These are phyloP conservation scores for Penicillium sclerotiorum DNA, from an alignment of 2,329 filamentous ascomycete species.

Conservation along the genomic window DNA sequence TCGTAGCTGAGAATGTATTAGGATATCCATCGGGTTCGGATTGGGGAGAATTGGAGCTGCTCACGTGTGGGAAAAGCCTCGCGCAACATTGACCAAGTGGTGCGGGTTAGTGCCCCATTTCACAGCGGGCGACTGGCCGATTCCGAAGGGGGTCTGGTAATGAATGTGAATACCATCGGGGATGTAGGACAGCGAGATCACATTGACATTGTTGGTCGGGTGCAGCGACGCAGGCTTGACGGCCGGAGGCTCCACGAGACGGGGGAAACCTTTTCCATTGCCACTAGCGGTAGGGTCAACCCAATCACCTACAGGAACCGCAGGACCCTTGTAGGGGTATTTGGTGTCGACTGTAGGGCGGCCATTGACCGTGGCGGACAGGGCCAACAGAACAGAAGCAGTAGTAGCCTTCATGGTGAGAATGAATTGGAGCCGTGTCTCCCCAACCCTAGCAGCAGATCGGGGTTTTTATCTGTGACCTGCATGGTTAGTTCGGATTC, in stretches of 20 bases:
- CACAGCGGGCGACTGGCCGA: slow-evolving; percentile 49
- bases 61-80: slow-evolving; percentile 47
- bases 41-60: slow-evolving; percentile 10
- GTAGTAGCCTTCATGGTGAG: slow-evolving; percentile 25
- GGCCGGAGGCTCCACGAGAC: slow-evolving; percentile 54
- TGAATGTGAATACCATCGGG: slow-evolving; percentile 56
- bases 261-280: slow-evolving; percentile 56
- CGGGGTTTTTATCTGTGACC: not conserved
- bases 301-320: slow-evolving; percentile 55
- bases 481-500: not conserved
- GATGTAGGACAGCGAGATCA: slow-evolving; percentile 53
- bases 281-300: slow-evolving; percentile 54
- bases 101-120: slow-evolving; percentile 45
- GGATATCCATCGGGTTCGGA: not conserved
- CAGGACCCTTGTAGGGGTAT: slow-evolving; percentile 54
- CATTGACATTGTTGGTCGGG: slow-evolving; percentile 57
- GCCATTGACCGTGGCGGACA: slow-evolving; percentile 24
- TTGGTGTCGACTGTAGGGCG: slow-evolving; percentile 28
- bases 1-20: slow-evolving; percentile 42
- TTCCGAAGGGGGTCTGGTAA: slow-evolving; percentile 57
- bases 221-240: slow-evolving; percentile 48
- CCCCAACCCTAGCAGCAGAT: not conserved
- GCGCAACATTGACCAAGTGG: slow-evolving; percentile 39
- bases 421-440: slow-evolving; percentile 1
- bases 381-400: slow-evolving; percentile 23